Base-by-base conservation (phyloP, 495 filamentous ascomycete genomes). In the Cairneyella variabilis region DNA sequence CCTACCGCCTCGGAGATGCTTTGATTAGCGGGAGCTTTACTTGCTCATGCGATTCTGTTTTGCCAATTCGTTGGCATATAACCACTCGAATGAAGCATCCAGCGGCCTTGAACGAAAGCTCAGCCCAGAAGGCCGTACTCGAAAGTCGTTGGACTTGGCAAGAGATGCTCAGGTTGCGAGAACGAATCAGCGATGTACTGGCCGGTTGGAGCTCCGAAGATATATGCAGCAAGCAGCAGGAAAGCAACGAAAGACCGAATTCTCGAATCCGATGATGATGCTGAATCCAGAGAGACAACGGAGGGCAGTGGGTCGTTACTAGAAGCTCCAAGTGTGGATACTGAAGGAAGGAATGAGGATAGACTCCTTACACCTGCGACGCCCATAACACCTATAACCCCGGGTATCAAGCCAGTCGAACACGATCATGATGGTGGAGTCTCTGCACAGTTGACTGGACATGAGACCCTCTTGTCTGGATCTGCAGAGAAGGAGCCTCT, bases 111-210 rank as follows among this genome's bases (percentile, higher is more conserved):
- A n/a, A n/a, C n/a, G n/a, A n/a, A n/a, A n/a, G n/a, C n/a, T n/a
- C n/a, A n/a, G n/a, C n/a, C n/a, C n/a, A n/a, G n/a, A n/a, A n/a
- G n/a, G n/a, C n/a, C n/a, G n/a, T n/a, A n/a, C n/a, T n/a, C n/a
- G n/a, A n/a, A n/a, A n/a, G n/a, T n/a, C n/a, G n/a, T n/a, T n/a
- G n/a, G n/a, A n/a, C n/a, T n/a, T n/a, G n/a, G n/a, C n/a, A n/a
- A n/a, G n/a, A n/a, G n/a, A n/a, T n/a, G n/a, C n/a, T n/a, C n/a
- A n/a, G n/a, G n/a, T n/a, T n/a, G n/a, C n/a, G n/a, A n/a, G n/a
- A n/a, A n/a, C n/a, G n/a, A 53, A 47, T 37, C 61, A 81, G 78
- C 79, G 78, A 97, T 97, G 91, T 97, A 97, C 78, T 97, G 92
- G 92, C 92, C 92, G 62, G 78, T 93, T 72, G 90, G 90, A 68